Conservation (phyloP, 495 filamentous ascomycete genomes). For the Evernia prunastri region DNA sequence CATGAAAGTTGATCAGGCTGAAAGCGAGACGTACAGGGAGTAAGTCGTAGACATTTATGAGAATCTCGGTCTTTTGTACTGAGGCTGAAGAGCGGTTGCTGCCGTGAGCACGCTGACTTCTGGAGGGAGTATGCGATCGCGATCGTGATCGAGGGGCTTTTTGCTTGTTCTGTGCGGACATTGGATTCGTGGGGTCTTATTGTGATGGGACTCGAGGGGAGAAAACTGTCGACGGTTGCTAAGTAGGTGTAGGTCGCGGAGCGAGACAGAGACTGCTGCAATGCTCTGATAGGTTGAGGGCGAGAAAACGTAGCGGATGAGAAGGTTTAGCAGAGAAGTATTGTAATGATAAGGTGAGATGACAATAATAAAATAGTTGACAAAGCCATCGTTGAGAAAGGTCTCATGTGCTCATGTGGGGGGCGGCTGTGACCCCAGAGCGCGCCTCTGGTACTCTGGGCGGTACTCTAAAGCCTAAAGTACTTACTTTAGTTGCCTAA, state of each 20-base stretch:
- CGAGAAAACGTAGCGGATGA: not conserved
- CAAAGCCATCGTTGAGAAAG: not conserved
- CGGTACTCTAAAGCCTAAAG: no score
- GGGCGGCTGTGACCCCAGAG: not conserved
- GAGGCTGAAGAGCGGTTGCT: conserved; percentile 51
- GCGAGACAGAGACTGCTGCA: not conserved
- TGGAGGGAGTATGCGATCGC: not conserved
- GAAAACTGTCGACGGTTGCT: not conserved
- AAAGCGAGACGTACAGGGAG: conserved; percentile 49
- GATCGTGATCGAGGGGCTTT: not conserved
- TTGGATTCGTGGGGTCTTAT: not conserved
- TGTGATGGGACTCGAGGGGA: not conserved
- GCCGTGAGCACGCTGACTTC: not conserved
- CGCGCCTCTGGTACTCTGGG: not conserved
- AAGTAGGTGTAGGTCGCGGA: not conserved
- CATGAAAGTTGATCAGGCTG: not conserved
- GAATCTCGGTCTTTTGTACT: conserved; percentile 59
- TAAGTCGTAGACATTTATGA: conserved; percentile 77
- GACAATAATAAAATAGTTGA: not conserved
- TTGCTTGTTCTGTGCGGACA: conserved; percentile 8
- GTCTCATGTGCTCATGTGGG: no score
- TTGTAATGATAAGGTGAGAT: not conserved
- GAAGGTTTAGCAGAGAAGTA: not conserved
- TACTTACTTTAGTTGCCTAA: no score
- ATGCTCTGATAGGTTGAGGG: not conserved